Base-by-base conservation (phyloP, 2,329 filamentous ascomycete species). In the Pseudodiploospora longispora region DNA sequence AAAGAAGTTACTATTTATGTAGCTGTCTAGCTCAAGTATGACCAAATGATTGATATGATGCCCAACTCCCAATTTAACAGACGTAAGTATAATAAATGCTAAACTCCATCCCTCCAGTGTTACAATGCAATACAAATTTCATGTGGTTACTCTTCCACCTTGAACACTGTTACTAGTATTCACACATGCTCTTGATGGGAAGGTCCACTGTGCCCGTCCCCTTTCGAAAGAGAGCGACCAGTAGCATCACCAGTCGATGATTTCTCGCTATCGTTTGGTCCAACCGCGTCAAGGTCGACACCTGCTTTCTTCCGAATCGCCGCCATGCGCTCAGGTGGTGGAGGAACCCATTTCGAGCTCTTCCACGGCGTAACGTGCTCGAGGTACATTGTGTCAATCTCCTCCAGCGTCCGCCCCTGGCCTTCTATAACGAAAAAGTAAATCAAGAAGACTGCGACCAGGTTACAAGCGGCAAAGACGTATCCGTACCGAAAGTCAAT, bases 381-480 rank as follows among this genome's bases (percentile, higher is more conserved):
- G 32, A 86, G 70, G 52, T 88, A 89, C 82, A 86, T 85, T 39
- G 80, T 83, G 55, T 91, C 86, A 44, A 91, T 84, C 60, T 90
- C 84, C 65, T 91, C 86, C 2, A 91, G 71, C 0, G 78, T 82
- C 5, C 84, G 76, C 42, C 82, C 85, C 57, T 85, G 81, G 38
- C 77, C 81, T 59, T 90, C 85, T 44, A 84, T 79, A 42, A 89
- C 75, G 60, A 88, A 88, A 65, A 90, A 85, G 68, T 83, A 90
- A 30, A 89, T 82, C 9, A 88, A 62, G 0, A 80, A 50, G 0
- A 78, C 76, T 0, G 76, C 83, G 0, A 76, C 68, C 12, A 86
- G 66, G 53, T 85, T 84, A 57, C 83, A 87, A 0, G 72, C 82
- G 0, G 83, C 85, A 61, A 89, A 89, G 30, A 90, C 79, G 50